Conservation (phyloP, 2,329 filamentous ascomycete species). For the Teratosphaeriaceae sp. region DNA sequence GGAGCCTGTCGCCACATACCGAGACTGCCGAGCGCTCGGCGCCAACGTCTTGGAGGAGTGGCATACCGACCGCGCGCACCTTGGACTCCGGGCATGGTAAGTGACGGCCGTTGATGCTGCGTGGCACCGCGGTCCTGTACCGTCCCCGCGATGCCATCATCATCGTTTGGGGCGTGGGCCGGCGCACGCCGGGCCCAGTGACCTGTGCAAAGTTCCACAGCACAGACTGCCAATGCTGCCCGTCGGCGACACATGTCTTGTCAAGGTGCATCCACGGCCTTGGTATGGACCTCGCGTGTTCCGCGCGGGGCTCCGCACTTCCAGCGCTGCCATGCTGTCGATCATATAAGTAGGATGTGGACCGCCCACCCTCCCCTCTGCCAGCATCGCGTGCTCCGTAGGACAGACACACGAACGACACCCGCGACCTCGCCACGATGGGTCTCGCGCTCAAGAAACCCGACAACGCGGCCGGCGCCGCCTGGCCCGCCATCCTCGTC, state of each 20-base stretch:
- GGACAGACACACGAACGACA: background rate
- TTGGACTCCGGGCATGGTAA: too few relatives aligned
- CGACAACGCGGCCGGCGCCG: slow-evolving; percentile 36
- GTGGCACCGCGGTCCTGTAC: too few relatives aligned
- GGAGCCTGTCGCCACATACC: too few relatives aligned
- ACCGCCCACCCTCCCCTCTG: background rate
- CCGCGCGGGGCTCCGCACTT: background rate
- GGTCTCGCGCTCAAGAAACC: slow-evolving; percentile 39
- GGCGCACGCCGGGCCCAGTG: background rate
- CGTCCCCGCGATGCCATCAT: too few relatives aligned
- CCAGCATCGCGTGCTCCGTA: background rate
- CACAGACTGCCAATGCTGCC: background rate
- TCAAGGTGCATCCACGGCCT: background rate
- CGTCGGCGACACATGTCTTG: background rate
- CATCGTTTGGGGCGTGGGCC: background rate
- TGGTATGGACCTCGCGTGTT: background rate
- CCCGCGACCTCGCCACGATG: slow-evolving; percentile 24
- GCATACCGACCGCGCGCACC: too few relatives aligned
- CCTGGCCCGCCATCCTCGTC: slow-evolving; percentile 38
- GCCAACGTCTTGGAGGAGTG: too few relatives aligned
- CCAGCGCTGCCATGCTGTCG: background rate
- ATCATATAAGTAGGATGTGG: background rate
- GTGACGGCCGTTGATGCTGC: too few relatives aligned
- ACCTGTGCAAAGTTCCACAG: background rate
- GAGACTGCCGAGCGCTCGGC: too few relatives aligned